Evolutionary conservation across 2,329 filamentous ascomycete genomes (phyloP), one percentile per base, ranked within the genome.

Genomic region (Ceratocystis cubensis): DNA sequence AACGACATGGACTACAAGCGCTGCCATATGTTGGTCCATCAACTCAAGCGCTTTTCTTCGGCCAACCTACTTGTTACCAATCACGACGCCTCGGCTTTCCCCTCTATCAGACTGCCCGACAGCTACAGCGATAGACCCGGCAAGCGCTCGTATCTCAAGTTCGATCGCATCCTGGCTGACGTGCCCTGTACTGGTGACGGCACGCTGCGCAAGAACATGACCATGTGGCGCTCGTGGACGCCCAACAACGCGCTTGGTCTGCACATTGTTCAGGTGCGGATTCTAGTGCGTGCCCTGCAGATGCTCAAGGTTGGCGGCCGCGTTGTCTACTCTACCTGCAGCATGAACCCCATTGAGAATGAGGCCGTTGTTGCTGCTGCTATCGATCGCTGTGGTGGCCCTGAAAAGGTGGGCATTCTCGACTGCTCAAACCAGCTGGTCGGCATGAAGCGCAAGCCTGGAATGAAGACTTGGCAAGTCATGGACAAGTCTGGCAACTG

Each of bases 1-100:
- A 99, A 99, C 76, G 94, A 99, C 73, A 86, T 89, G 72, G 94
- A 99, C 75, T 96, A 96, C 80, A 95, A 93, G 80, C 88, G 94
- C 70, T 91, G 91, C 66, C 94, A 97, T 77, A 94, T 99, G 89
- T 79, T 99, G 74, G 90, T 96, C 61, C 94, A 99, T 76, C 94
- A 99, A 77, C 88, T 97, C 72, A 99, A 99, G 82, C 88, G 94
- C 69, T 82, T 99, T 63, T 96, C 93, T 69, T 97, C 94, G 3
- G 93, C 94, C 2, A 99, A 99, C 75, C 80, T 99, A 71, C 88
- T 99, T 69, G 93, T 99, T 69, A 97, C 91, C 53, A 97, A 99
- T 75, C 93, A 99, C 78, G 94, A 99, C 75, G 94, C 94, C 53
- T 96, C 92, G 3, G 86, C 96, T 75, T 99, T 92, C 76, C 94